A percentile compares a stretch with the other conserved stretches of the same genome.
Evolutionary conservation across 805 yeast species (phyloP).

Genomic region (Blastobotrys terrestris): DNA sequence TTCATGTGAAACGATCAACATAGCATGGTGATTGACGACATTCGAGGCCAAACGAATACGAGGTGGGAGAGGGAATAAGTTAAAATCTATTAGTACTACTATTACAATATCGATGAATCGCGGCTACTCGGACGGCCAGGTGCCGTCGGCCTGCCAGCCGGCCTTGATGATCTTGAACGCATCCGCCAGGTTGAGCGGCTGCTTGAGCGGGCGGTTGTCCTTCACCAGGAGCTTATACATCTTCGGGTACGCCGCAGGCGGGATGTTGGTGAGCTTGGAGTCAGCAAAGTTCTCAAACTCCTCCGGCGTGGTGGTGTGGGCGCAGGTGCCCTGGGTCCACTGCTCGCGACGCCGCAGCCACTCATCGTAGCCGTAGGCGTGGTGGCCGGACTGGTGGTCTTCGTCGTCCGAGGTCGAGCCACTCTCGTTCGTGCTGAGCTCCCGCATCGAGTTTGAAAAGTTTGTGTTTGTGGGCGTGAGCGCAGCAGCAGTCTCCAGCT

Average conservation of each 20-base stretch:
- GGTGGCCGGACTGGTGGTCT: slow-evolving; percentile 38
- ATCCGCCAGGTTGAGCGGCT: slow-evolving; percentile 69
- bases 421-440: not conserved
- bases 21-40: too few relatives aligned
- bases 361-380: slow-evolving; percentile 56
- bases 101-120: not conserved
- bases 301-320: slow-evolving; percentile 14
- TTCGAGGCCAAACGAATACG: too few relatives aligned
- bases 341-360: slow-evolving; percentile 66
- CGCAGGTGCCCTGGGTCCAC: slow-evolving; percentile 45
- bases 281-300: slow-evolving; percentile 9
- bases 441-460: not conserved
- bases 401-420: slow-evolving; percentile 14
- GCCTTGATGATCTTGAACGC: slow-evolving; percentile 64
- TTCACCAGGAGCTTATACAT: slow-evolving; percentile 67
- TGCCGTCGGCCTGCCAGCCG: slow-evolving; percentile 78
- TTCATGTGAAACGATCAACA: too few relatives aligned
- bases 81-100: not conserved
- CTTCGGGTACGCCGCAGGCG: slow-evolving; percentile 30
- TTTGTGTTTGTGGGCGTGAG: not conserved
- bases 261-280: slow-evolving; percentile 24
- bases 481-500: not conserved
- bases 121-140: slow-evolving; percentile 42
- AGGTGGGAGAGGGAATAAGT: too few relatives aligned
- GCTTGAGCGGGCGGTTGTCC: slow-evolving; percentile 59